These are phyloP conservation scores for Melanogaster broomeanus DNA, from an alignment of 768 basidiomycete species.

Conservation along the genomic window DNA sequence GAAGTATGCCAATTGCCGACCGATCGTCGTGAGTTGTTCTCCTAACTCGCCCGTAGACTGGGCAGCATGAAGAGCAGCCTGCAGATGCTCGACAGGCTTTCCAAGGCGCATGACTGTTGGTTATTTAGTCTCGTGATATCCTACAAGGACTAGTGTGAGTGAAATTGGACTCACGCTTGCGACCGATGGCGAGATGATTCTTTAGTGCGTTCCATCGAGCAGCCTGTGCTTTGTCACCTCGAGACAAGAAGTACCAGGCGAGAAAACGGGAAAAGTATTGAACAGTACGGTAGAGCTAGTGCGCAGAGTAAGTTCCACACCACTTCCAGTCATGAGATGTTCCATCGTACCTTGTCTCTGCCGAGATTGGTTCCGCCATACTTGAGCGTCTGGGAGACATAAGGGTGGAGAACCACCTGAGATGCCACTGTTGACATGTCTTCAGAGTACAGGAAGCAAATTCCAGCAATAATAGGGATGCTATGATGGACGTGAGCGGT, in stretches of 20 bases:
- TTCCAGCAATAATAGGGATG: constrained; percentile 13
- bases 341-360: constrained; percentile 75
- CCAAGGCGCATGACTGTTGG: constrained; percentile 84
- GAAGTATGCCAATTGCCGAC: constrained; percentile 85
- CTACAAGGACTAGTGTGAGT: neutral
- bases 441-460: constrained; percentile 1
- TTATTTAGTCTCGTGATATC: constrained; percentile 3
- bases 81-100: constrained; percentile 92
- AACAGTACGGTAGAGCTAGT: constrained; percentile 81
- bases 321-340: neutral
- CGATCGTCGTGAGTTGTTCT: constrained; percentile 79
- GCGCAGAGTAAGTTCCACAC: neutral
- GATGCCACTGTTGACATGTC: constrained; percentile 50
- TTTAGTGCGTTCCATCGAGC: constrained; percentile 85
- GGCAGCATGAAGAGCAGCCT: constrained; percentile 79
- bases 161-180: constrained; percentile 63
- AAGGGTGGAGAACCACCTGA: constrained; percentile 85
- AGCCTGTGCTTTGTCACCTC: constrained; percentile 71
- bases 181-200: constrained; percentile 75
- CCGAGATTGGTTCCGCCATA: constrained; percentile 81
- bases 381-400: constrained; percentile 72
- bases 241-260: constrained; percentile 75
- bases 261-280: constrained; percentile 92
- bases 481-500: neutral
- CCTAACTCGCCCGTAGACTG: constrained; percentile 52